Conservation (phyloP, 2,329 filamentous ascomycete genomes). For the Talaromyces sp. region DNA sequence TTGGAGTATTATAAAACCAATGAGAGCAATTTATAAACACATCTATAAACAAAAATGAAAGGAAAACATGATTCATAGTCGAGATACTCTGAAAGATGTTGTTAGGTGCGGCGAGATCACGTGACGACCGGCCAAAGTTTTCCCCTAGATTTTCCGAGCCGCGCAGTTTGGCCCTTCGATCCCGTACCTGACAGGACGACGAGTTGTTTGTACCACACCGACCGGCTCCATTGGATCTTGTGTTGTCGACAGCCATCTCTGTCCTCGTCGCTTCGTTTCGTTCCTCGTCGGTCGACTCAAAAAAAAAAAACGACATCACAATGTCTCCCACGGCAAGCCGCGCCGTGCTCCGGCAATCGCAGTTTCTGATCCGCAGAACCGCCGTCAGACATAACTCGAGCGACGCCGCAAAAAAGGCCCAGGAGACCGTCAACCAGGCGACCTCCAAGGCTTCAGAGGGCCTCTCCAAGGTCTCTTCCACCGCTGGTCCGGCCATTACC, state of each 20-base stretch:
- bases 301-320: constrained; percentile 17
- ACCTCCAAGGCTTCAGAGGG: constrained; percentile 70
- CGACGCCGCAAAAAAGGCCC: constrained; percentile 41
- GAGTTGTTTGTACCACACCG: constrained; percentile 19
- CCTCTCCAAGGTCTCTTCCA: constrained; percentile 72
- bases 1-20: background rate
- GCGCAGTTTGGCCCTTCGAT: constrained; percentile 30
- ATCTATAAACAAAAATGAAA: background rate
- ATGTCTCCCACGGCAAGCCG: constrained; percentile 42
- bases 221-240: constrained; percentile 35
- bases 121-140: constrained; percentile 10
- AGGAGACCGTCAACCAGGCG: constrained; percentile 37
- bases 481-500: constrained; percentile 71
- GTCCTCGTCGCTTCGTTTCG: constrained; percentile 22
- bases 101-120: background rate
- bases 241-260: constrained; percentile 20
- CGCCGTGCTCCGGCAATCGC: constrained; percentile 43
- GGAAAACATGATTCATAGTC: background rate
- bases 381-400: constrained; percentile 44
- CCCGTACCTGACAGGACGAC: constrained; percentile 29
- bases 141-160: constrained; percentile 40
- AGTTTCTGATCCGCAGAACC: constrained; percentile 42
- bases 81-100: background rate
- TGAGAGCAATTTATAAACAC: background rate
- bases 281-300: constrained; percentile 20